Evolutionary conservation across 805 yeast species (phyloP).

Genomic region (Hanseniaspora taiwanica): DNA sequence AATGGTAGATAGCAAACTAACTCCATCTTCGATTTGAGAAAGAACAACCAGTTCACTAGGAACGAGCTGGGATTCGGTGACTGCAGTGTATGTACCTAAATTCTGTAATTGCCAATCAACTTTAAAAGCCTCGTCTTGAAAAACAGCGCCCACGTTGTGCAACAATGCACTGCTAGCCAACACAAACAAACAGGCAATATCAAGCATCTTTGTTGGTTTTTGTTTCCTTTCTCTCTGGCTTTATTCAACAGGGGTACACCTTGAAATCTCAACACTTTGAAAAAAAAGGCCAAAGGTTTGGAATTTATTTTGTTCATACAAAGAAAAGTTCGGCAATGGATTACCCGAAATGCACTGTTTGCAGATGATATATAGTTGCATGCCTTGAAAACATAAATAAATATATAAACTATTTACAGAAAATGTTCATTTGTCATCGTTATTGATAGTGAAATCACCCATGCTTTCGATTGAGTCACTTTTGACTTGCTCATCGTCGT

Average conservation of each 20-base stretch:
- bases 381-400: no score
- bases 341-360: no score
- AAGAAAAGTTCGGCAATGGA: no score
- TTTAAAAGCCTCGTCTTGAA: constrained; percentile 39
- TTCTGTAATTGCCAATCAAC: constrained; percentile 42
- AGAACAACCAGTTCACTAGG: not conserved
- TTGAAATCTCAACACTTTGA: no score
- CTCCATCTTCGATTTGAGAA: not conserved
- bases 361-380: no score
- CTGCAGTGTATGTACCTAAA: constrained; percentile 24
- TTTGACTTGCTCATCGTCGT: constrained; percentile 7
- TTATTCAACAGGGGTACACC: no score
- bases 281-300: no score
- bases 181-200: not conserved
- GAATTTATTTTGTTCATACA: no score
- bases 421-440: not conserved
- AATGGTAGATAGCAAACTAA: not conserved
- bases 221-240: no score
- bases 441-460: not conserved
- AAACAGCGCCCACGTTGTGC: constrained; percentile 19
- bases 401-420: not conserved
- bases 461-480: constrained; percentile 4
- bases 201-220: no score
- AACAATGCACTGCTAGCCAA: not conserved
- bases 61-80: not conserved